Evolutionary conservation across 164 flowering plant species (phyloP).

Genomic region (Vitis labrusca): DNA sequence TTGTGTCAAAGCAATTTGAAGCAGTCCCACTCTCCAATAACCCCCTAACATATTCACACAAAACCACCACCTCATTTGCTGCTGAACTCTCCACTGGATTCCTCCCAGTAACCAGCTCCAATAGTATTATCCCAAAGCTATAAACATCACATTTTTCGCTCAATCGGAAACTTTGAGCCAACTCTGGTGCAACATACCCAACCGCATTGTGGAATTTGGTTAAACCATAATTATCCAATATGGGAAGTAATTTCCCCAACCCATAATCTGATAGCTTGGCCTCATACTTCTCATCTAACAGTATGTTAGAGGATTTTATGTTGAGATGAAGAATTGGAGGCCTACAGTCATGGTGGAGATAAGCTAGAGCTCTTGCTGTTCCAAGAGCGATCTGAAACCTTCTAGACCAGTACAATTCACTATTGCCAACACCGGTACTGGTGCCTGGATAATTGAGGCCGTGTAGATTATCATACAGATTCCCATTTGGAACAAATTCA

Average conservation of each 20-base stretch:
- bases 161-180: constrained; percentile 65
- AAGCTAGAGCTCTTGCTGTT: constrained; percentile 84
- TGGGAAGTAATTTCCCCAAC: constrained; percentile 69
- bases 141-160: constrained; percentile 95
- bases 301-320: constrained; percentile 88
- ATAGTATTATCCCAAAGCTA: constrained; percentile 82
- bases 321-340: constrained; percentile 88
- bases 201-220: constrained; percentile 76
- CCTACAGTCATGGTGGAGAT: constrained; percentile 92
- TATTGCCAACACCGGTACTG: constrained; percentile 56
- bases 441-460: constrained; percentile 54
- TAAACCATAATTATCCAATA: constrained; percentile 57
- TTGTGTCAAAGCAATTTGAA: constrained; percentile 77
- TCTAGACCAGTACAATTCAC: constrained; percentile 67
- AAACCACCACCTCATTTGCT: constrained; percentile 64
- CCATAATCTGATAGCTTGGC: constrained; percentile 92
- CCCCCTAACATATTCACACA: constrained; percentile 76
- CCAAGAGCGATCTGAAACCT: constrained; percentile 89
- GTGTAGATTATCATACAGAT: constrained; percentile 80
- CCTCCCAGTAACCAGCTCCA: constrained; percentile 93
- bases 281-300: constrained; percentile 64
- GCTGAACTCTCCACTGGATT: constrained; percentile 85
- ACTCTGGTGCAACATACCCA: constrained; percentile 93
- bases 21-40: constrained; percentile 71
- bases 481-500: constrained; percentile 79